Evolutionary conservation across 2,329 filamentous ascomycete genomes (phyloP).

Genomic region (Cladosporium sp.): DNA sequence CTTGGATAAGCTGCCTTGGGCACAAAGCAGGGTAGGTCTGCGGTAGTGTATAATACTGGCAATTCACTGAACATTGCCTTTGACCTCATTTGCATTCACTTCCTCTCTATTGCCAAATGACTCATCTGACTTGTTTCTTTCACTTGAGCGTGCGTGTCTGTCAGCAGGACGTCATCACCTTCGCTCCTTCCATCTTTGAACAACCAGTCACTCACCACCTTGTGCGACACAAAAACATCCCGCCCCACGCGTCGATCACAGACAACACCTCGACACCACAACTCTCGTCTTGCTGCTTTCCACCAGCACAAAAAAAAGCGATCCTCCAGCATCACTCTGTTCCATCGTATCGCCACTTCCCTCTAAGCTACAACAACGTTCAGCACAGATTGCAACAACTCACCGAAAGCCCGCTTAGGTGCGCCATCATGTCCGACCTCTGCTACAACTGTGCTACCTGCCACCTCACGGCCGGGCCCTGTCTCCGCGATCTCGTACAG

Average conservation of each 20-base stretch:
- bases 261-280: neutral
- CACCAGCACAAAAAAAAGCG: neutral
- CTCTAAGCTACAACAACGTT: neutral
- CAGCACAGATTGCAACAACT: neutral
- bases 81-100: neutral
- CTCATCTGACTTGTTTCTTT: neutral
- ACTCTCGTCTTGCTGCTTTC: neutral
- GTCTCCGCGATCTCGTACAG: conserved; percentile 20
- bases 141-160: neutral
- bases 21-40: neutral
- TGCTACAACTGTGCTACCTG: conserved; percentile 31
- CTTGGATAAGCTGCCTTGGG: neutral
- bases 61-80: conserved; percentile 7
- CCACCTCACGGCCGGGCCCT: conserved; percentile 26
- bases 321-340: neutral
- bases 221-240: conserved; percentile 6
- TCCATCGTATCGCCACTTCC: neutral
- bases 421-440: conserved; percentile 27
- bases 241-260: neutral
- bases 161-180: neutral
- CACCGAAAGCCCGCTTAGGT: neutral
- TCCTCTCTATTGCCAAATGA: neutral
- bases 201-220: neutral
- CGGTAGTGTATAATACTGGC: neutral
- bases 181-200: conserved; percentile 10